Evolutionary conservation across 2,329 filamentous ascomycete genomes (phyloP), one percentile per base, ranked within the genome.

Genomic region (Phialophora macrospora): DNA sequence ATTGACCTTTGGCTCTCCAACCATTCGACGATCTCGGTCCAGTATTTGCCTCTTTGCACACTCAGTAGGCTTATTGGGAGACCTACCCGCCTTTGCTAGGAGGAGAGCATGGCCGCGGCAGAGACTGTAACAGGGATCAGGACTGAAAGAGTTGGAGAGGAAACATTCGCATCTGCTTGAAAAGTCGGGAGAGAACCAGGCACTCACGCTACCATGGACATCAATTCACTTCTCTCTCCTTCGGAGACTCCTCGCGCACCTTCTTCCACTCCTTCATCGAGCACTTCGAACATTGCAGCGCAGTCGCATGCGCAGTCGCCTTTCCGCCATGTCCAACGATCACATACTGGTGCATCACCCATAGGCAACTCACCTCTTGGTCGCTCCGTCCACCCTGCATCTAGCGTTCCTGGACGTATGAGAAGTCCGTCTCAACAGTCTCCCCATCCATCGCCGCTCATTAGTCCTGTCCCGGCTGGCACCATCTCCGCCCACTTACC

Each of bases 351-450:
- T 44, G 60, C 46, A 51, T 28, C 56, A 30, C 28, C 54, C n/a
- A 26, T 79, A 71, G 76, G 74, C 34, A 77, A 77, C 12, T 81
- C 80, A 5, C 79, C 80, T 46, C 74, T 81, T 34, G 77, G 79
- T 51, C 77, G 79, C 55, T 61, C 70, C n/a, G 67, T 71, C n/a
- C 72, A 73, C n/a, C 69, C 73, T 20, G 68, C 71, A 3, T 69
- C 73, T 41, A 67, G 66, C 14, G 65, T 74, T 24, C 71, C 74
- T 24, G 67, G 71, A 57, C 79, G 81, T 66, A 76, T 80, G 38
- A 75, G 77, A 32, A 75, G 75, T 41, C 75, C 78, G 7, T 69
- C 74, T n/a, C 76, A 76, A 22, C 68, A 76, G 59, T 72, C 75
- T 30, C 75, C 80, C 48, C 72, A 77, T 8, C 78, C 79, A 1